Conservation (phyloP, 768 basidiomycete genomes). For the Tylopilus subfusipes region DNA sequence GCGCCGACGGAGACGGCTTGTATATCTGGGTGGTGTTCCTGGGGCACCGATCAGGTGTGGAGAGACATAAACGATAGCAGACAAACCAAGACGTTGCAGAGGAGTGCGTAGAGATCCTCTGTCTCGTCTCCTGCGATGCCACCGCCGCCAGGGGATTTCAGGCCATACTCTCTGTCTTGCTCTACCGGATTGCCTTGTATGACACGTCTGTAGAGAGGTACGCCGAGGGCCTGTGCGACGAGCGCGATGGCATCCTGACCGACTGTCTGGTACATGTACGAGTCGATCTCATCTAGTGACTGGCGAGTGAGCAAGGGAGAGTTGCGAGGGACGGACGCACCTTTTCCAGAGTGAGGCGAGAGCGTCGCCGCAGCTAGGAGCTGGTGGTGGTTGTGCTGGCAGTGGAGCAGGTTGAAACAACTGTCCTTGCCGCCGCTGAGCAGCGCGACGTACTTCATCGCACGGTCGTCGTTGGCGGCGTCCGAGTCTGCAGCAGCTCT, state of each 20-base stretch:
- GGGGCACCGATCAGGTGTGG: conserved; percentile 2
- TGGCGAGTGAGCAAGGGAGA: conserved; percentile 3
- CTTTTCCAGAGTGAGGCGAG: conserved; percentile 80
- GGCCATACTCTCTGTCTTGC: conserved; percentile 83
- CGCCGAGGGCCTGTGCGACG: conserved; percentile 78
- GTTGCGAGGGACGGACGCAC: conserved; percentile 37
- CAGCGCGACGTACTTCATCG: conserved; percentile 90
- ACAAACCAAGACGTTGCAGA: conserved; percentile 73
- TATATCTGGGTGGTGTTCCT: conserved; percentile 77
- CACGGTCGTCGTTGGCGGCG: background rate
- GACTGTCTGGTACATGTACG: conserved; percentile 98
- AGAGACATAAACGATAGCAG: background rate
- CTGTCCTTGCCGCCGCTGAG: conserved; percentile 98
- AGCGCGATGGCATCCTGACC: conserved; percentile 90
- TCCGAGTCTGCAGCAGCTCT: background rate
- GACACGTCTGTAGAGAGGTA: conserved; percentile 79
- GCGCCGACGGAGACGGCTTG: conserved; percentile 91
- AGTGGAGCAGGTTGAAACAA: conserved; percentile 93
- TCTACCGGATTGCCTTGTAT: conserved; percentile 82
- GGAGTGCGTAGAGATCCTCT: conserved; percentile 79
- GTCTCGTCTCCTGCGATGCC: conserved; percentile 88
- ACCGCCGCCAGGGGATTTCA: conserved; percentile 43
- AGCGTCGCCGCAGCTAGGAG: conserved; percentile 88
- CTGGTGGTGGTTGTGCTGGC: conserved; percentile 78
- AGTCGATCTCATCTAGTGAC: conserved; percentile 91